A percentile compares a stretch with the other conserved stretches of the same genome.
These are phyloP conservation scores for Spergularia marina DNA, from an alignment of 148 eudicot genomes.

Conservation along the genomic window DNA sequence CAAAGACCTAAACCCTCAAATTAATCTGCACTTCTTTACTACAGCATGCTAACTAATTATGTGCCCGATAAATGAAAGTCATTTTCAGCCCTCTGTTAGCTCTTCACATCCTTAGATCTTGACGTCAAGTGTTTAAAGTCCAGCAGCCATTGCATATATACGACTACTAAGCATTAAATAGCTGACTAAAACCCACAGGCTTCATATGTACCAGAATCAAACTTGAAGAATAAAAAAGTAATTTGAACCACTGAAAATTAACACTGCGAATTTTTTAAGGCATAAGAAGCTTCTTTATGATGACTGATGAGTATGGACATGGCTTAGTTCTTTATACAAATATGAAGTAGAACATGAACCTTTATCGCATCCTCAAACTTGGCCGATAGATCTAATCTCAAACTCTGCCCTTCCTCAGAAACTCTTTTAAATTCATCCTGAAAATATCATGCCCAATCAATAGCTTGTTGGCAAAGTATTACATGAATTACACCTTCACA, in stretches of 20 bases:
- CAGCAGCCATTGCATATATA: neutral
- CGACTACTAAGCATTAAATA: neutral
- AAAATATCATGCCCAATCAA: conserved; percentile 27
- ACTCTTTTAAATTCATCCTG: conserved; percentile 94
- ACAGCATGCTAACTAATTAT: neutral
- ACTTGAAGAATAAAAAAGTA: neutral
- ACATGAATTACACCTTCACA: conserved; percentile 4
- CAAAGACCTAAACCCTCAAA: neutral
- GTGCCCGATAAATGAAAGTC: neutral
- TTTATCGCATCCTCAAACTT: conserved; percentile 87
- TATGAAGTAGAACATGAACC: conserved; percentile 34
- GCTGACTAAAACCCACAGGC: neutral
- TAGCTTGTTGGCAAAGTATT: neutral
- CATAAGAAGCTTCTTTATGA: neutral
- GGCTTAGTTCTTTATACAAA: neutral
- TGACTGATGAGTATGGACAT: neutral
- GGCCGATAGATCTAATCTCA: conserved; percentile 84
- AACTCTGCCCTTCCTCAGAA: conserved; percentile 83
- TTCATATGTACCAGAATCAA: neutral
- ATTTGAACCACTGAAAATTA: neutral
- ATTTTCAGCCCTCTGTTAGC: neutral
- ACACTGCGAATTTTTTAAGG: neutral
- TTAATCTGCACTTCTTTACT: neutral
- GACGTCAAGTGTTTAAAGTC: neutral
- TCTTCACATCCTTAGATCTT: neutral